Percentiles rank a stretch among this genome's conserved stretches.
Evolutionary conservation across 768 basidiomycete genomes (phyloP).

Genomic region (Suillus hirtellus): DNA sequence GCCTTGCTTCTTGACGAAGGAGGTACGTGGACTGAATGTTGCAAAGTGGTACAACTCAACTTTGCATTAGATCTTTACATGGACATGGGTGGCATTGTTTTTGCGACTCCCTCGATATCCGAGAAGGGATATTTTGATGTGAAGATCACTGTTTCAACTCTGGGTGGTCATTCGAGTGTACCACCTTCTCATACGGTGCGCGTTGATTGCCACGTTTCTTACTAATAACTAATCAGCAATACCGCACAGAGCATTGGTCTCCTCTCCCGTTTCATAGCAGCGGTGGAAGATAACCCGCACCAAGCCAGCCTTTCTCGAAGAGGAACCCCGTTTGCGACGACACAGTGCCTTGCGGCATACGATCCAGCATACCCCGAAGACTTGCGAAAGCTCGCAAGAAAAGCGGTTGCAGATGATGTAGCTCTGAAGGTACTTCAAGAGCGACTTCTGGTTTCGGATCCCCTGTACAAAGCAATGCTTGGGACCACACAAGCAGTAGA

Average conservation of each 20-base stretch:
- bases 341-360: slow-evolving; percentile 67
- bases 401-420: slow-evolving; percentile 46
- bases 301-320: slow-evolving; percentile 43
- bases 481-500: slow-evolving; percentile 77
- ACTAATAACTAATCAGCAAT: background rate
- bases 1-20: slow-evolving; percentile 86
- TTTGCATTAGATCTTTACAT: background rate
- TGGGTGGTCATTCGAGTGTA: slow-evolving; percentile 81
- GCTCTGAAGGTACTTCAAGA: slow-evolving; percentile 51
- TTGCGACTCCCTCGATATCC: slow-evolving; percentile 61
- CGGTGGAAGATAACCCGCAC: slow-evolving; percentile 64
- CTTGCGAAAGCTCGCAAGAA: slow-evolving; percentile 47
- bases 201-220: background rate
- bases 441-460: slow-evolving; percentile 19
- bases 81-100: slow-evolving; percentile 23
- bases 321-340: slow-evolving; percentile 10
- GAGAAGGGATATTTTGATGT: slow-evolving; percentile 73
- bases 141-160: slow-evolving; percentile 57
- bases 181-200: slow-evolving; percentile 76
- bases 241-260: slow-evolving; percentile 66
- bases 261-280: slow-evolving; percentile 61
- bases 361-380: slow-evolving; percentile 48
- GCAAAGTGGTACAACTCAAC: background rate
- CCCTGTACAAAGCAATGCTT: slow-evolving; percentile 44
- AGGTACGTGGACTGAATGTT: slow-evolving; percentile 38